Evolutionary conservation across 1,284 basidiomycete genomes (phyloP), one percentile per base, ranked within the genome.

Genomic region (Agroathelia rolfsii): DNA sequence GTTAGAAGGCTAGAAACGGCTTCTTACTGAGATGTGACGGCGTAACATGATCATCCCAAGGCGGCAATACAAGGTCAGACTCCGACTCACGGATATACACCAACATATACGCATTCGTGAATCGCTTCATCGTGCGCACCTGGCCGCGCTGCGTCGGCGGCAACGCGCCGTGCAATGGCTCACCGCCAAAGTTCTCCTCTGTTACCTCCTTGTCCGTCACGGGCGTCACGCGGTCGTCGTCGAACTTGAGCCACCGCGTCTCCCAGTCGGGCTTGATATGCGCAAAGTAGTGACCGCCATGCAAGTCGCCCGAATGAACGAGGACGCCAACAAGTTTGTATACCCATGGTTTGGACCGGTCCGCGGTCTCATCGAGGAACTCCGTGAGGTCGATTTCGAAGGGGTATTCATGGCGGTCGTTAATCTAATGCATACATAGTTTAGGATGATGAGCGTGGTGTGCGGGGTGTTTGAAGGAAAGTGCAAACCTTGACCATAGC

Each of bases 41-140:
- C 3, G 94, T 98, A 51, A 98, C 93, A 43, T 82, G 81, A 41
- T 90, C 84, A 30, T 76, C 82, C 61, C 97, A 94, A 0, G 94
- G 87, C 26, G 85, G 77, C 36, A 99, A 63, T 16, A 97, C 76
- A 37, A 94, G 89, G 50, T 84, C 76, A 32, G 87, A 75, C 20
- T 76, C 78, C 8, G 66, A 68, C 56, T 96, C 92, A 35, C 93
- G 80, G 34, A 98, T 78, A 58, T 99, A 98, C 24, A 99, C 95
- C 67, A 99, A 68, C 95, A 99, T 98, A 67, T 99, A 99, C 24
- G 95, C 95, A 57, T 98, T 98, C 17, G 94, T 98, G 61, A 98
- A 97, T 35, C 95, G 83, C 63, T 98, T 98, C 73, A 96, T 84
- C 9, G 93, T 82, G 20, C 94, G 76, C 6, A 92, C 85, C 56